Evolutionary conservation across 2,329 filamentous ascomycete species (phyloP).

Genomic region (Zymoseptoria pseudotritici): DNA sequence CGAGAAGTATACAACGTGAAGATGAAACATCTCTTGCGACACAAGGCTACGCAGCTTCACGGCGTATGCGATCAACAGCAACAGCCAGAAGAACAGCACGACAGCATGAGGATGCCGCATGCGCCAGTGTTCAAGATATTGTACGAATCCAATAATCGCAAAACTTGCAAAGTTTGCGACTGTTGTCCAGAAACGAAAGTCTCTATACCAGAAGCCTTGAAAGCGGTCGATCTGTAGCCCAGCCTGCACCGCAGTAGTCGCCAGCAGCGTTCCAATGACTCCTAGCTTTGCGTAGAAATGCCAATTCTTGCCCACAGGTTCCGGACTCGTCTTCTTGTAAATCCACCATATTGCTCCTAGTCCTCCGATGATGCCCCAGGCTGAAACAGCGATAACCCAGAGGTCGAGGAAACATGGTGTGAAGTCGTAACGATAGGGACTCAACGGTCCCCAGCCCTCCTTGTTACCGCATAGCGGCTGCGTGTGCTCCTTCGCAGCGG

Average conservation of each 20-base stretch:
- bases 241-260: slow-evolving; percentile 64
- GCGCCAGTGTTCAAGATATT: slow-evolving; percentile 80
- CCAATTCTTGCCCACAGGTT: slow-evolving; percentile 70
- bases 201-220: slow-evolving; percentile 62
- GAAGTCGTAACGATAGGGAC: slow-evolving; percentile 80
- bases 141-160: slow-evolving; percentile 65
- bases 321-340: slow-evolving; percentile 58
- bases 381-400: slow-evolving; percentile 66
- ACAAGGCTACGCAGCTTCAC: slow-evolving; percentile 83
- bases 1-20: slow-evolving; percentile 66
- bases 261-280: slow-evolving; percentile 61
- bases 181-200: slow-evolving; percentile 82
- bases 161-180: slow-evolving; percentile 65
- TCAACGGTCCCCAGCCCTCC: slow-evolving; percentile 94
- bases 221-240: slow-evolving; percentile 67
- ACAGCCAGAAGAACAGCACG: slow-evolving; percentile 85
- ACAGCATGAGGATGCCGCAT: slow-evolving; percentile 80
- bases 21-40: slow-evolving; percentile 63
- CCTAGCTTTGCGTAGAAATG: slow-evolving; percentile 85
- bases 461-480: slow-evolving; percentile 79
- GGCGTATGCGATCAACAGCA: slow-evolving; percentile 68
- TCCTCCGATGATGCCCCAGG: slow-evolving; percentile 74
- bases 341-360: slow-evolving; percentile 73
- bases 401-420: slow-evolving; percentile 96
- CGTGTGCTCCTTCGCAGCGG: slow-evolving; percentile 12